These are phyloP conservation scores for Fusarium dlaminii DNA, from an alignment of 2,329 filamentous ascomycete genomes.

Conservation along the genomic window DNA sequence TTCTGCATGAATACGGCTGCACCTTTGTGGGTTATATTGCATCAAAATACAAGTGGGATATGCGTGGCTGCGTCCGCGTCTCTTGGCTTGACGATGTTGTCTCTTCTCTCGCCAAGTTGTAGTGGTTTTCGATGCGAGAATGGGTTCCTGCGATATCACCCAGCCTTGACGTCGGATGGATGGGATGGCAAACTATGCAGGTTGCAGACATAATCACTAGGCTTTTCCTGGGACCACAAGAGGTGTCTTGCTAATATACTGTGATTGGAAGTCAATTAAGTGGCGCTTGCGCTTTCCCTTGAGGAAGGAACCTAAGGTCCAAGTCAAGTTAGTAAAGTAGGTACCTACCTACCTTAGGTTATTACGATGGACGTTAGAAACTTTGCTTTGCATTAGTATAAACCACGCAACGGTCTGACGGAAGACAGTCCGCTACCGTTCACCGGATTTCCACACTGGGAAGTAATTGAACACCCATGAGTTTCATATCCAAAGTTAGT, in stretches of 20 bases:
- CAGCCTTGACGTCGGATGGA: conserved; percentile 12
- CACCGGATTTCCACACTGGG: neutral
- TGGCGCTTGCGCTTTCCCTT: conserved; percentile 15
- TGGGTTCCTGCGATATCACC: conserved; percentile 20
- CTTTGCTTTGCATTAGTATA: conserved; percentile 13
- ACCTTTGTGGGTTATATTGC: neutral
- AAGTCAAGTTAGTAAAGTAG: neutral
- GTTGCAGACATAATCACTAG: conserved; percentile 18
- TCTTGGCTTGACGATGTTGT: conserved; percentile 10
- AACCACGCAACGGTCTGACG: neutral
- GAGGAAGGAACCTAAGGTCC: neutral
- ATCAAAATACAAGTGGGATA: conserved; percentile 10
- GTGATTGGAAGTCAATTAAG: conserved; percentile 22
- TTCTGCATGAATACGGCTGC: conserved; percentile 6
- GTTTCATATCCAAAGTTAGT: conserved; percentile 6
- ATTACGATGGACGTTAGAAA: neutral
- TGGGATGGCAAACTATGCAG: conserved; percentile 19
- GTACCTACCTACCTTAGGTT: neutral
- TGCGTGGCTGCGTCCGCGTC: conserved; percentile 6
- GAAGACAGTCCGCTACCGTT: neutral
- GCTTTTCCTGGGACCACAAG: neutral
- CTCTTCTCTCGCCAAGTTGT: conserved; percentile 25
- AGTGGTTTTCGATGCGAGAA: neutral
- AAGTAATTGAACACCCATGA: neutral
- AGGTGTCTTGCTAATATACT: conserved; percentile 6